A percentile compares a stretch with the other conserved stretches of the same genome.
Conservation (phyloP, 495 filamentous ascomycete genomes). For the Penicillium maclennaniae region DNA sequence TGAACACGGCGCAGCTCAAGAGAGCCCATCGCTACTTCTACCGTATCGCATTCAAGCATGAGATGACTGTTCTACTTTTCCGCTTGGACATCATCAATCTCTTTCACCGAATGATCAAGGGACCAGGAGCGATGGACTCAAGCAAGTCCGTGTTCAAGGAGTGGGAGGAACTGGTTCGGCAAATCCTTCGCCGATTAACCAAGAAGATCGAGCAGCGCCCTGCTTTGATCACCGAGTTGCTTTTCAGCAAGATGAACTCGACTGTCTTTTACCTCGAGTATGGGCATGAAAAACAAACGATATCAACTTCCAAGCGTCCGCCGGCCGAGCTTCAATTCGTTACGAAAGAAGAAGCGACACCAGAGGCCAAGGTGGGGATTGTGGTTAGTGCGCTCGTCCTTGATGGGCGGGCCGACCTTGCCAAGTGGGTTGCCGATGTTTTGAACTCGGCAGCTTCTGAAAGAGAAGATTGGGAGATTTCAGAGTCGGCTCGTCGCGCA, state of each 20-base stretch:
- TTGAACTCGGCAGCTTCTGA: slow-evolving; percentile 66
- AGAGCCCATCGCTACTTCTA: slow-evolving; percentile 94
- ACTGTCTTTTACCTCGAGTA: slow-evolving; percentile 85
- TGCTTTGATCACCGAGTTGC: slow-evolving; percentile 77
- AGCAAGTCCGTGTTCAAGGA: slow-evolving; percentile 67
- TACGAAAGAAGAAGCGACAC: slow-evolving; percentile 52
- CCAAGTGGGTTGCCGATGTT: slow-evolving; percentile 78
- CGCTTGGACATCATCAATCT: slow-evolving; percentile 85
- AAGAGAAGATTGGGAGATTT: slow-evolving; percentile 74
- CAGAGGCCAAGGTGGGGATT: slow-evolving; percentile 69
- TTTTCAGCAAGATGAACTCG: slow-evolving; percentile 88
- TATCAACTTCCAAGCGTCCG: slow-evolving; percentile 51
- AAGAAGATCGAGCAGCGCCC: slow-evolving; percentile 81
- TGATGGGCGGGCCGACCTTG: slow-evolving; percentile 65
- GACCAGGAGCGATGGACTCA: slow-evolving; percentile 69
- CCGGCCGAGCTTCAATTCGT: slow-evolving; percentile 79
- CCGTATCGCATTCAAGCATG: slow-evolving; percentile 89
- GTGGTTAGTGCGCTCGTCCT: slow-evolving; percentile 74
- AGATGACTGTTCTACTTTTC: slow-evolving; percentile 82
- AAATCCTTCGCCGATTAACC: slow-evolving; percentile 68
- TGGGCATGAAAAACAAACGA: slow-evolving; percentile 78
- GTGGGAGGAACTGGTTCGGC: slow-evolving; percentile 85
- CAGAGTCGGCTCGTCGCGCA: slow-evolving; percentile 53
- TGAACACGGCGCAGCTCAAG: slow-evolving; percentile 80
- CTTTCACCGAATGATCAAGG: slow-evolving; percentile 90